Evolutionary conservation across 176 grass and related monocot species (phyloP), one percentile per base, ranked within the genome.

Genomic region (Oryza glaberrima): DNA sequence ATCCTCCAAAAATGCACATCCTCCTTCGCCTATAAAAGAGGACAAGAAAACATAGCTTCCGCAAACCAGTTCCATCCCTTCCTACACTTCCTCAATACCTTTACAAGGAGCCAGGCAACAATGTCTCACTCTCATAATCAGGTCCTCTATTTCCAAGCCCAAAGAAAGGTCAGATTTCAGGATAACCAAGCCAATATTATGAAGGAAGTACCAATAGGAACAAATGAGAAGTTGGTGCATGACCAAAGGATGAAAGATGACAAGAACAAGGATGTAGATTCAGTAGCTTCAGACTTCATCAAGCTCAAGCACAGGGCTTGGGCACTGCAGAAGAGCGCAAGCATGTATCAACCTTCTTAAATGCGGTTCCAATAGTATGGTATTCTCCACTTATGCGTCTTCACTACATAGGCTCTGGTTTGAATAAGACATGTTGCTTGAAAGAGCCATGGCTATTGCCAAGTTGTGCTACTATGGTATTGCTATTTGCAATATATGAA

Each of bases 311-410:
- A 94, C 83, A 64, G 22, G 49, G 68, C 23, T 68, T 88, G 88
- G 84, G 90, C 81, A 65, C 91, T 90, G 54, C 87, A 97, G 81
- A 97, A 92, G 85, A 91, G 92, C 82, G 71, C 82, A 54, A 90
- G 85, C 63, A 92, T 92, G 90, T 90, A 90, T 75, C 69, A 82
- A n/a, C 47, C 71, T 69, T 49, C 78, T 65, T 94, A 83, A 88
- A 76, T 69, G 65, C 56, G n/a, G 70, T 17, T 80, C 41, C 35
- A 68, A 34, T 68, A 68, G 79, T 23, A 40, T 75, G 43, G 34
- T 47, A 88, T 77, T 83, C n/a, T 61, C 61, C 75, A 48, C n/a
- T 64, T 68, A 83, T 79, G 80, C 9, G 30, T 32, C 66, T 44
- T 58, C 25, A 79, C 35, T 48, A 49, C 45, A 48, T 72, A 86